Percentiles rank a stretch among this genome's conserved stretches.
Conservation (phyloP, 2,329 filamentous ascomycete species). For the Capronia coronata region DNA sequence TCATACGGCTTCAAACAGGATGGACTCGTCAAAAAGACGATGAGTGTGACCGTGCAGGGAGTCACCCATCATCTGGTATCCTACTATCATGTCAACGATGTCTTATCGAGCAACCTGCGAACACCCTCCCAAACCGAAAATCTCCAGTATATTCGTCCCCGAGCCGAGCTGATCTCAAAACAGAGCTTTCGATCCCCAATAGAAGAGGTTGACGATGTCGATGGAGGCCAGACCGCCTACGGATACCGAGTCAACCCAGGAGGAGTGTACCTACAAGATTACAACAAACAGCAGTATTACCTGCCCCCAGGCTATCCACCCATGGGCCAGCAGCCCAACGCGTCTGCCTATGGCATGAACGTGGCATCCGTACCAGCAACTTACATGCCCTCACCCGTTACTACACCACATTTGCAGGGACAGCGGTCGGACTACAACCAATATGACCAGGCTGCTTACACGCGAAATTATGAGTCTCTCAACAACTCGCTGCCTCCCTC, state of each 20-base stretch:
- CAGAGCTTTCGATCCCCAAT: slow-evolving; percentile 63
- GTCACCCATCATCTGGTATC: slow-evolving; percentile 79
- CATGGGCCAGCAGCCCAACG: slow-evolving; percentile 21
- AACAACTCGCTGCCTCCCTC: slow-evolving; percentile 17
- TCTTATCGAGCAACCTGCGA: slow-evolving; percentile 54
- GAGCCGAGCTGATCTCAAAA: slow-evolving; percentile 52
- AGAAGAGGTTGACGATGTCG: slow-evolving; percentile 51
- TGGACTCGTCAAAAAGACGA: slow-evolving; percentile 87
- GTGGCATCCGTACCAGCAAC: slow-evolving; percentile 22
- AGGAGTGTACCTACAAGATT: slow-evolving; percentile 22
- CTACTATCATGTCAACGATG: slow-evolving; percentile 79
- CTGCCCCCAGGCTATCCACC: slow-evolving; percentile 23
- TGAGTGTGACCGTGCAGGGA: slow-evolving; percentile 68
- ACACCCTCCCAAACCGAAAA: slow-evolving; percentile 53
- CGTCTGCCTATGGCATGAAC: slow-evolving; percentile 19
- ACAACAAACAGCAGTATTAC: slow-evolving; percentile 21
- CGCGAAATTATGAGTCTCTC: slow-evolving; percentile 23
- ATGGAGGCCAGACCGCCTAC: slow-evolving; percentile 37
- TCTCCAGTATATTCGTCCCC: slow-evolving; percentile 49
- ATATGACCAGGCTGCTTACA: slow-evolving; percentile 26
- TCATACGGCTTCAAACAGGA: slow-evolving; percentile 79
- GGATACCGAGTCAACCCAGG: slow-evolving; percentile 36
- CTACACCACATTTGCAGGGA: slow-evolving; percentile 18
- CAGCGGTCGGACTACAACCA: slow-evolving; percentile 25
- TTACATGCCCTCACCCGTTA: slow-evolving; percentile 24